Conservation (phyloP, 768 basidiomycete genomes). For the Suillus fuscotomentosus region DNA sequence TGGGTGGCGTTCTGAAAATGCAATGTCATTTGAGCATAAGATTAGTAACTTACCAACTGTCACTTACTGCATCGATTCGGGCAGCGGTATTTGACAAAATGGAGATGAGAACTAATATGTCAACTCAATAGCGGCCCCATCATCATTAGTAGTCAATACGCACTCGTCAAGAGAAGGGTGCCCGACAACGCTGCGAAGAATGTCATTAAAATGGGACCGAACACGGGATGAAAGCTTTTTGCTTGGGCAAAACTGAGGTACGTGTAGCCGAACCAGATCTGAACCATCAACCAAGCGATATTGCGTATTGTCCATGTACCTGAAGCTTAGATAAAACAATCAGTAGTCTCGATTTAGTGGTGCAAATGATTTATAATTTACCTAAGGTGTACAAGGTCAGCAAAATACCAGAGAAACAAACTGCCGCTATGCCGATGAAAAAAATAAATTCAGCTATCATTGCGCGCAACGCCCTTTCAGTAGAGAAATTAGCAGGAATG, state of each 20-base stretch:
- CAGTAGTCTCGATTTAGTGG: slow-evolving; percentile 21
- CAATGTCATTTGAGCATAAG: neutral
- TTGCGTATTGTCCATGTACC: slow-evolving; percentile 34
- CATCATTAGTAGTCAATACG: slow-evolving; percentile 22
- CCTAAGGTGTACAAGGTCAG: slow-evolving; percentile 56
- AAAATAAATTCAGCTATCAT: slow-evolving; percentile 81
- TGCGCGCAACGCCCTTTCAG: slow-evolving; percentile 67
- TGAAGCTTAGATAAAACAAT: slow-evolving; percentile 25
- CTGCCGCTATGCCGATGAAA: slow-evolving; percentile 73
- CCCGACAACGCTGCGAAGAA: slow-evolving; percentile 76
- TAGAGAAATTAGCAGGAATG: slow-evolving; percentile 8
- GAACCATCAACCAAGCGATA: slow-evolving; percentile 83
- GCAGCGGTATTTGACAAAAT: slow-evolving; percentile 91
- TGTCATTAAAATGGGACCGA: slow-evolving; percentile 80
- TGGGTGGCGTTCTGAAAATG: slow-evolving; percentile 51
- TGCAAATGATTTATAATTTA: slow-evolving; percentile 12
- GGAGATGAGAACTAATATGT: slow-evolving; percentile 64
- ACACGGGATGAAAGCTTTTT: slow-evolving; percentile 61
- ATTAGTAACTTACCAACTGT: neutral
- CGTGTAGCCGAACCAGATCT: slow-evolving; percentile 85
- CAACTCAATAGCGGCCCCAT: slow-evolving; percentile 10
- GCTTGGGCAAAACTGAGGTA: slow-evolving; percentile 59
- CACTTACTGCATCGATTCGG: slow-evolving; percentile 58
- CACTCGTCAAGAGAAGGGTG: slow-evolving; percentile 79
- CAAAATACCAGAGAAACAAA: slow-evolving; percentile 79